A percentile compares a stretch with the other conserved stretches of the same genome.
phyloP scores from a whole-genome alignment of 1,284 basidiomycete genomes.

The Irpex sp. region DNA sequence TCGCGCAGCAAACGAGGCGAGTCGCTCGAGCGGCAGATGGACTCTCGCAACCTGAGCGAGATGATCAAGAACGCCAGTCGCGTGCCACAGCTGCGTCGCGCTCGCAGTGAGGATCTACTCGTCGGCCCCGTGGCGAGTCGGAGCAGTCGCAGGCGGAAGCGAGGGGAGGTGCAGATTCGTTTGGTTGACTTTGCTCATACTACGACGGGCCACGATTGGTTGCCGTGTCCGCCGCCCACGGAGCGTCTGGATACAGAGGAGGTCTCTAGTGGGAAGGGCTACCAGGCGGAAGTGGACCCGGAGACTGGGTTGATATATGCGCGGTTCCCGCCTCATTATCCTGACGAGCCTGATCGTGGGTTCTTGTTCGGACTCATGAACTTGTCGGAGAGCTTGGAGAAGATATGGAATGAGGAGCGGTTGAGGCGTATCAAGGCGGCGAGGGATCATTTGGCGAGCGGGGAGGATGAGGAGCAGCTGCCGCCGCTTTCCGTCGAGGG shows the following conservation, averaged over 20 bases:
- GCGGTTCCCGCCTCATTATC: constrained; percentile 89
- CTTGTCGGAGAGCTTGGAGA: constrained; percentile 67
- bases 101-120: constrained; percentile 72
- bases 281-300: constrained; percentile 74
- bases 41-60: constrained; percentile 8
- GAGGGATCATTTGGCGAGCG: constrained; percentile 46
- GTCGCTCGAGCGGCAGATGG: constrained; percentile 56
- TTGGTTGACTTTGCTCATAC: constrained; percentile 99
- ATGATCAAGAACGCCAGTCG: neutral
- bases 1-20: constrained; percentile 72
- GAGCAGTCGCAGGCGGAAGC: constrained; percentile 54
- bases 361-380: constrained; percentile 91
- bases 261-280: constrained; percentile 65
- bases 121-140: constrained; percentile 58
- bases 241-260: constrained; percentile 35
- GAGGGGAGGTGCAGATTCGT: constrained; percentile 92
- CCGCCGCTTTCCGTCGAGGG: constrained; percentile 61
- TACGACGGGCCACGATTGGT: constrained; percentile 91
- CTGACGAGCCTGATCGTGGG: constrained; percentile 86
- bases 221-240: constrained; percentile 50
- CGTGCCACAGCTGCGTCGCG: constrained; percentile 45
- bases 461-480: constrained; percentile 37
- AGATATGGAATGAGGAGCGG: constrained; percentile 83
- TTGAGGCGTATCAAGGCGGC: constrained; percentile 58
- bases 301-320: constrained; percentile 77